phyloP scores from a whole-genome alignment of 768 basidiomycete species.

The Hemileccinum impolitum region DNA sequence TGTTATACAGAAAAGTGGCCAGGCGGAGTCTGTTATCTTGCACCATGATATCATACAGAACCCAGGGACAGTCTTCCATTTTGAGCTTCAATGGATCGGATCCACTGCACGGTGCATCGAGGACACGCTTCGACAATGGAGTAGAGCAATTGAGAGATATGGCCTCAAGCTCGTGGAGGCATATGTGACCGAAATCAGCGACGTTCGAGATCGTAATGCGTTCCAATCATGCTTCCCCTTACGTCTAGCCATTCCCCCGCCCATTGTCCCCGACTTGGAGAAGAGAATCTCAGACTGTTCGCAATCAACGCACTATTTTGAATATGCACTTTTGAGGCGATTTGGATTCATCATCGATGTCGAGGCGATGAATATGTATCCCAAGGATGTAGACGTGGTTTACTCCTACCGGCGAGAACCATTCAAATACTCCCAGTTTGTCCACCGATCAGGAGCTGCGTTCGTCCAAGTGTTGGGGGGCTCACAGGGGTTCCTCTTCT shows the following conservation, averaged over 20 bases:
- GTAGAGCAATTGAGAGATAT: conserved; percentile 78
- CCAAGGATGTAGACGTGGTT: conserved; percentile 75
- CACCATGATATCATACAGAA: conserved; percentile 97
- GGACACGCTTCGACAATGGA: conserved; percentile 80
- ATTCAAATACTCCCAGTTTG: conserved; percentile 85
- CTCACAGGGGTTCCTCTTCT: conserved; percentile 76
- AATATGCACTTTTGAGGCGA: conserved; percentile 69
- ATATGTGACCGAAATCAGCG: conserved; percentile 87
- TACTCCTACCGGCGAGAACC: conserved; percentile 85
- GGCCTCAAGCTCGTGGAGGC: conserved; percentile 92
- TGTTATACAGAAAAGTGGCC: conserved; percentile 66
- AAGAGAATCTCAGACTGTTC: conserved; percentile 65
- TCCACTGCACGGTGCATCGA: conserved; percentile 91
- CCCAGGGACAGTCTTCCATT: conserved; percentile 91
- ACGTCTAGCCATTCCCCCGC: conserved; percentile 72
- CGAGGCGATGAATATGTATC: conserved; percentile 74
- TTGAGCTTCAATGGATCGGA: conserved; percentile 96
- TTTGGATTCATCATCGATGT: conserved; percentile 84
- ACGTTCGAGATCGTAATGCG: conserved; percentile 79
- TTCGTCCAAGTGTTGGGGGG: conserved; percentile 88
- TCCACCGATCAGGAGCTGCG: conserved; percentile 85
- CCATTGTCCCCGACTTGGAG: conserved; percentile 63
- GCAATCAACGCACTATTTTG: conserved; percentile 70
- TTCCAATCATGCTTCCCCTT: conserved; percentile 92
- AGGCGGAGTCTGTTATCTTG: conserved; percentile 82